Percentiles rank a stretch among this genome's conserved stretches.
phyloP scores from a whole-genome alignment of 228 moss, liverwort and hornwort genomes.

The Sphagnum magellanicum region DNA sequence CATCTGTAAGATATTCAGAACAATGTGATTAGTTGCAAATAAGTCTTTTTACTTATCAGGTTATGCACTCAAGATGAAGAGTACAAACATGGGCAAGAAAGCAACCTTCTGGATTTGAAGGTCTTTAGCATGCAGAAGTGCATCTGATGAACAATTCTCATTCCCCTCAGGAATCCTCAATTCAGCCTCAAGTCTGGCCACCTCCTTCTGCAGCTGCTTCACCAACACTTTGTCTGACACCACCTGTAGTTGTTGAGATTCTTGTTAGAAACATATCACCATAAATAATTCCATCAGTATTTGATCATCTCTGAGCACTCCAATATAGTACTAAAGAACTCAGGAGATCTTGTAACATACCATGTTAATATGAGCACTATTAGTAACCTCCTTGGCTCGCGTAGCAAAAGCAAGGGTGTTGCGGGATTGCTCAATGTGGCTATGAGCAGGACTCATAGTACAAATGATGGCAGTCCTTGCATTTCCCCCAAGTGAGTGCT shows the following conservation, averaged over 20 bases:
- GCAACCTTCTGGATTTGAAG: slow-evolving; percentile 73
- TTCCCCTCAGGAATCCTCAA: slow-evolving; percentile 55
- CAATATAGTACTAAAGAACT: no score
- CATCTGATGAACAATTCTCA: slow-evolving; percentile 57
- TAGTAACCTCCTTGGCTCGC: slow-evolving; percentile 94
- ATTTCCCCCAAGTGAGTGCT: slow-evolving; percentile 95
- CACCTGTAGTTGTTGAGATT: slow-evolving; percentile 34
- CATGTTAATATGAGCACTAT: slow-evolving; percentile 88
- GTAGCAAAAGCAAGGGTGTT: slow-evolving; percentile 96
- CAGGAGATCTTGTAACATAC: slow-evolving; percentile 9
- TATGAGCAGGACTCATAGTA: slow-evolving; percentile 96
- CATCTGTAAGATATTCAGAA: slow-evolving; percentile 41
- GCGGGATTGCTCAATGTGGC: slow-evolving; percentile 89
- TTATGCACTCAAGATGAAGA: no score
- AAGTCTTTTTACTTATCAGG: no score
- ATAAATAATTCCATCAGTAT: no score
- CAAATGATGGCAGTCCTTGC: slow-evolving; percentile 98
- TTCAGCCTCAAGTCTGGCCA: slow-evolving; percentile 93
- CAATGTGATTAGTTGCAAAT: not conserved
- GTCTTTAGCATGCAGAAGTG: slow-evolving; percentile 88
- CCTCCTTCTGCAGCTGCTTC: slow-evolving; percentile 87
- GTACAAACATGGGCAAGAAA: no score
- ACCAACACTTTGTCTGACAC: slow-evolving; percentile 91
- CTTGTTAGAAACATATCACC: no score
- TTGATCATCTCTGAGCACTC: no score